Percentiles rank a stretch among this genome's conserved stretches.
Evolutionary conservation across 768 basidiomycete species (phyloP).

Genomic region (Strobilomyces confusus): DNA sequence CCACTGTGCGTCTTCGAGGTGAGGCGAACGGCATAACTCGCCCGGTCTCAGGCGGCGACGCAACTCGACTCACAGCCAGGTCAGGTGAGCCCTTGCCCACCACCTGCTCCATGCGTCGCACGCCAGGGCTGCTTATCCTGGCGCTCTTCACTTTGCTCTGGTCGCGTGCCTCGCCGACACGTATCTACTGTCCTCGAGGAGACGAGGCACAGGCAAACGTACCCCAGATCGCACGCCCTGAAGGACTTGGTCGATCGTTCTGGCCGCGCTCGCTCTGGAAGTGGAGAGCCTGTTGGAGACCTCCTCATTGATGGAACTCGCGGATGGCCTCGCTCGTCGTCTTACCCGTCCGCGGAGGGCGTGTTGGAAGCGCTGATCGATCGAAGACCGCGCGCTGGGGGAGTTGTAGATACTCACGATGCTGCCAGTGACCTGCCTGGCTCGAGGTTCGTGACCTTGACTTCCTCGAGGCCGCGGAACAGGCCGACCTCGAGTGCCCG

Average conservation of each 20-base stretch:
- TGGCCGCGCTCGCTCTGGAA: constrained; percentile 56
- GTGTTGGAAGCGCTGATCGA: background rate
- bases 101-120: constrained; percentile 52
- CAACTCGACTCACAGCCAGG: constrained; percentile 60
- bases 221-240: constrained; percentile 32
- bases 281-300: constrained; percentile 53
- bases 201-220: constrained; percentile 5
- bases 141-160: background rate
- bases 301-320: constrained; percentile 45
- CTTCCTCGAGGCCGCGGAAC: background rate
- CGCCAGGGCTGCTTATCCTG: constrained; percentile 4
- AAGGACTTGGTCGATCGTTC: constrained; percentile 51
- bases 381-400: background rate
- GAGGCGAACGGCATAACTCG: constrained; percentile 4
- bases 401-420: constrained; percentile 1
- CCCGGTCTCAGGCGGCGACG: constrained; percentile 5
- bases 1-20: constrained; percentile 42
- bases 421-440: constrained; percentile 10
- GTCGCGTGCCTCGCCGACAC: background rate
- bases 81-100: constrained; percentile 41
- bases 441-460: background rate
- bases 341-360: constrained; percentile 6
- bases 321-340: constrained; percentile 63
- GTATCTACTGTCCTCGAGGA: constrained; percentile 2
- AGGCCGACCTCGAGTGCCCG: constrained; percentile 8